Evolutionary conservation across 331 rosid species (phyloP), one percentile per base, ranked within the genome.

Genomic region (Spiraea crenata): DNA sequence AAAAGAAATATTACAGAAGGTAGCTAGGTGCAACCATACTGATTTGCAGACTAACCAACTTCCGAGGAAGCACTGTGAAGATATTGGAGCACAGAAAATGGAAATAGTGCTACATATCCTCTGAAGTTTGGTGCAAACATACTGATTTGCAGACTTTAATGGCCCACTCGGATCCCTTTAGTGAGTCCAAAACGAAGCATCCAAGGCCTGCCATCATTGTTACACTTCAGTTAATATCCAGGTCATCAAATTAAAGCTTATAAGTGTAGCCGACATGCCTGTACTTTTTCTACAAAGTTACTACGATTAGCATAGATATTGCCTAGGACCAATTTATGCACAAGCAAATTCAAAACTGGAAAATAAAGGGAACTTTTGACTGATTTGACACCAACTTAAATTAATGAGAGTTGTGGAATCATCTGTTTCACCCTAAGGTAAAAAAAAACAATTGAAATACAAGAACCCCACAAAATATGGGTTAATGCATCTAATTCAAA

Each of bases 1-100:
- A 74, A 57, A 69, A 45, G 76, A 62, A 54, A 6, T n/a, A 37
- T 37, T 44, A 37, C 16, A 85, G 57, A 69, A 44, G n/a, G 37
- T 67, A 54, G 70, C 39, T 46, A 48, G 31, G 31, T 25, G 31
- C 49, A 64, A 56, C 57, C 47, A 41, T 57, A 63, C 48, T 66
- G 81, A 48, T 16, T 45, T 25, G 31, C 61, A 73, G n/a, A 74
- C 82, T 79, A 88, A 78, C 86, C 90, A 81, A 90, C 76, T 79
- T 84, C 90, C 64, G 70, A 80, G 40, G 71, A 76, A 49, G 78
- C 67, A 15, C 63, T 78, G 70, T 20, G 58, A 44, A 70, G 79
- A 77, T 67, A 72, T 50, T 48, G 40, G 5, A 74, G 67, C 73
- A 78, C 64, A 57, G 67, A 60, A 75, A 57, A 66, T 70, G 65